These are phyloP conservation scores for Trichoderma orchidacearum DNA, from an alignment of 495 filamentous ascomycete species.

Conservation along the genomic window DNA sequence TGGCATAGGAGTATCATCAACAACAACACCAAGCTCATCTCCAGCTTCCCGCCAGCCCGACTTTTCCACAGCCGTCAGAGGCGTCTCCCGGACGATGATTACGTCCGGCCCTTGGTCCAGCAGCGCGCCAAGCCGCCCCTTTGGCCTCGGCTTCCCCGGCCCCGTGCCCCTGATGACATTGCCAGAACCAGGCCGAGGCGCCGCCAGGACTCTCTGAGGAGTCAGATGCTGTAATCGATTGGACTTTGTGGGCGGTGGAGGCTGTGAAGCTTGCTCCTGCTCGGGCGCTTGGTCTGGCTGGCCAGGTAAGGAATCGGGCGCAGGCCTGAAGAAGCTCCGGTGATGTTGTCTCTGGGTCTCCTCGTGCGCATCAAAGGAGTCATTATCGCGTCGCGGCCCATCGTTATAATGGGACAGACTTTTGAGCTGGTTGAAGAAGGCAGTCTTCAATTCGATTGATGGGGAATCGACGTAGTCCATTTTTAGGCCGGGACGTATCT, in stretches of 20 bases:
- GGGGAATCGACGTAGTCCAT: neutral
- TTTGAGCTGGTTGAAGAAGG: neutral
- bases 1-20: neutral
- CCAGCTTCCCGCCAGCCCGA: neutral
- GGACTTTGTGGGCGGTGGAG: neutral
- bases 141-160: neutral
- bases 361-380: neutral
- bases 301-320: neutral
- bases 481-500: too few relatives aligned
- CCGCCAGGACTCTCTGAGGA: neutral
- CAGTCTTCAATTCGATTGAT: neutral
- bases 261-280: neutral
- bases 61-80: neutral
- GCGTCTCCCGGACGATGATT: neutral
- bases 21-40: neutral
- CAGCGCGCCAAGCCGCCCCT: neutral
- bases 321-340: neutral
- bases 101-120: neutral
- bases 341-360: neutral
- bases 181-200: neutral
- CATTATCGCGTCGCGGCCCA: neutral
- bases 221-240: neutral
- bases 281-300: neutral
- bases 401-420: neutral
- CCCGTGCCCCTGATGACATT: neutral